Evolutionary conservation across 352 stramenopile species (phyloP), one percentile per base, ranked within the genome.

Genomic region (Phytophthora cactorum): DNA sequence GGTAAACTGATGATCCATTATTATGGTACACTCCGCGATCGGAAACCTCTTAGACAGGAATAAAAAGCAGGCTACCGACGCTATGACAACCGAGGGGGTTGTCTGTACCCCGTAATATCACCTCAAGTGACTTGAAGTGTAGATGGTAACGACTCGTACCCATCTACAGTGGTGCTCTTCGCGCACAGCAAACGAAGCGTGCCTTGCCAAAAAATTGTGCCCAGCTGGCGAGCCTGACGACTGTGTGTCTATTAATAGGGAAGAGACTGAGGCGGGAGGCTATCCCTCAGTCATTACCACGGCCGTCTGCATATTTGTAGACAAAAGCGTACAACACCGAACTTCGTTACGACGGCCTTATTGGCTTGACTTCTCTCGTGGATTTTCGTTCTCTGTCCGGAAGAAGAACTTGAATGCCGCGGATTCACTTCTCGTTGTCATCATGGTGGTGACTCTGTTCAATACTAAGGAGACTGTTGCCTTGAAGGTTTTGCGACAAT

Each of bases 101-200:
- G 22, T 22, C 22, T 22, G 22, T 22, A 22, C 22, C 22, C 22
- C 22, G 22, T 22, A 22, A 22, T 22, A 22, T 22, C 22, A 22
- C 22, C 1, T 22, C 22, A 22, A 22, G 22, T 22, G 22, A 22
- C 22, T 22, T 22, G 22, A 22, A 22, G 22, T 22, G 22, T 22
- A 22, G 22, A 22, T 22, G 22, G 31, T 34, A 34, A 34, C 7
- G 31, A 7, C 7, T 34, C 7, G 31, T 34, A 34, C 31, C 4
- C 4, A 1, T 34, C 32, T 38, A 38, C 32, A 38, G 12, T 46
- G 45, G 36, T 17, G 58, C 58, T 52, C 57, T n/a, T 65, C 34
- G 41, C 61, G 43, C 45, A 59, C 46, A 64, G 55, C 62, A 70
- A 69, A 59, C n/a, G 49, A 53, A 41, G 25, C 10, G 27, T 39